phyloP scores from a whole-genome alignment of 176 grass and related monocot species.

The Pharus latifolius region DNA sequence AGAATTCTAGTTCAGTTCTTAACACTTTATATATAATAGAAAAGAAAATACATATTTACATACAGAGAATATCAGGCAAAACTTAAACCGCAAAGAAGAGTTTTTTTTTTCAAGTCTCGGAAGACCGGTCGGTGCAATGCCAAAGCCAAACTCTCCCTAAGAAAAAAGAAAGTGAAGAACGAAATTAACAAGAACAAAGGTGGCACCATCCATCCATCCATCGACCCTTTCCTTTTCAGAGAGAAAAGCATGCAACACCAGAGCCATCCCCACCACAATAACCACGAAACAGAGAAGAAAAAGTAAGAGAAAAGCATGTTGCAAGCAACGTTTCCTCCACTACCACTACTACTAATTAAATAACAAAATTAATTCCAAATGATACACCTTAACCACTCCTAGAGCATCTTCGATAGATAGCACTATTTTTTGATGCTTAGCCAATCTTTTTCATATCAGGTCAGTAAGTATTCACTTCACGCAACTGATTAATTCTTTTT shows the following conservation, averaged over 20 bases:
- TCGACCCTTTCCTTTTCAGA: background rate
- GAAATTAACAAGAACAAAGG: background rate
- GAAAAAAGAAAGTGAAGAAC: background rate
- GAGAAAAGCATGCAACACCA: conserved; percentile 11
- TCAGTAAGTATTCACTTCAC: no score
- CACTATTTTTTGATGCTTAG: no score
- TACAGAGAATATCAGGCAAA: no score
- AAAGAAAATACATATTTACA: no score
- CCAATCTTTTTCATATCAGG: no score
- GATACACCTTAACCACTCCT: no score
- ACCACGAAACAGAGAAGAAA: background rate
- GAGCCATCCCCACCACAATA: background rate
- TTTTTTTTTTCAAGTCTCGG: no score
- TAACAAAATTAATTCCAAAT: background rate
- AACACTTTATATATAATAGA: no score
- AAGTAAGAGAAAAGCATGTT: background rate
- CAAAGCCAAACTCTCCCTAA: background rate
- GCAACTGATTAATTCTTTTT: no score
- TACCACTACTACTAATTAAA: background rate
- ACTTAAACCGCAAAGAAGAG: no score
- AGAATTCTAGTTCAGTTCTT: no score
- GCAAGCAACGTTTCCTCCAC: conserved; percentile 21
- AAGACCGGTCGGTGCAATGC: conserved; percentile 6
- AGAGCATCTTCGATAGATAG: no score
- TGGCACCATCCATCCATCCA: background rate